Evolutionary conservation across 2,329 filamentous ascomycete genomes (phyloP), one percentile per base, ranked within the genome.

Genomic region (Colletotrichum shisoi): DNA sequence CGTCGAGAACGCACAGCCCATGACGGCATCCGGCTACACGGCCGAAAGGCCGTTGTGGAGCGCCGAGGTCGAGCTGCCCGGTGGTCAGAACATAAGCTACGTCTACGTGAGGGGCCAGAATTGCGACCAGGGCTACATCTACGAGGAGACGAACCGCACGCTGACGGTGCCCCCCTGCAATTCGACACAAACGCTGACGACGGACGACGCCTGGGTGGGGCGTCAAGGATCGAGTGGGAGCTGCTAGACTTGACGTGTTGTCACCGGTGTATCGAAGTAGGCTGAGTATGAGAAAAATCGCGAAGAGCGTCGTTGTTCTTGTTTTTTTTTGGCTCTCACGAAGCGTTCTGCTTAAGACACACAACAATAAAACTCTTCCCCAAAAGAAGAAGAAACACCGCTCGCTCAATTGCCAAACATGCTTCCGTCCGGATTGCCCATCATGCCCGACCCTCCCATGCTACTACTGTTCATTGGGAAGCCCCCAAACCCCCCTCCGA

Each of bases 21-120:
- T 85, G 31, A 75, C 76, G 42, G 78, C 81, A 0, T 73, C 74
- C 5, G 73, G 76, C 44, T 85, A 84, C 71, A 82, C 81, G 0
- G 51, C 70, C 0, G 71, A 77, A 3, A 74, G 80, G 40, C 82
- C 82, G 4, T 51, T 83, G 5, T 85, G 83, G 83, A 75, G 73
- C n/a, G 76, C 73, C 0, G 77, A 74, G 12, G 72, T 82, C 12
- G 76, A 74, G 45, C 68, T 84, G 40, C 72, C 75, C 1, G 80
- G 80, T 1, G 82, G 79, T 0, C 74, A 78, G 67, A 76, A 71
- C 12, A 74, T 83, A n/a, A 76, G 71, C 59, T 85, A 84, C 69
- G 78, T 78, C 69, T 85, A 82, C 69, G 79, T 80, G 31, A 74
- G 78, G 27, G 75, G 81, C 67, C 76, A 83, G 71, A 77, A 82